Evolutionary conservation across 2,329 filamentous ascomycete species (phyloP).

Genomic region (Phaeosphaeria sp.): DNA sequence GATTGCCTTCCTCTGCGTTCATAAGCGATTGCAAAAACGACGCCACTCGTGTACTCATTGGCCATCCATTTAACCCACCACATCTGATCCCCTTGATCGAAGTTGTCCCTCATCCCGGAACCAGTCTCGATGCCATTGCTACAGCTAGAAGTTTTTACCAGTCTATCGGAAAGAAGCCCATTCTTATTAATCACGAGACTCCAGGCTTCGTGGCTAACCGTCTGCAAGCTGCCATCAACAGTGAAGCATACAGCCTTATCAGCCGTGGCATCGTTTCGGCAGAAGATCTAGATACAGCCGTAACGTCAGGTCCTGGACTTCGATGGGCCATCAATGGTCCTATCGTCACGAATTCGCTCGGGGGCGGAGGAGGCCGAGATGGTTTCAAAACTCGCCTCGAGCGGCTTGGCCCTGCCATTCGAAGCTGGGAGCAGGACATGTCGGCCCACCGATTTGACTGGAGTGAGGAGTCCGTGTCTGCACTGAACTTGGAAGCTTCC

Average conservation of each 20-base stretch:
- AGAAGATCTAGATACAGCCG: background rate
- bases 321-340: background rate
- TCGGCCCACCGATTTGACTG: background rate
- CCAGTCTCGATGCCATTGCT: background rate
- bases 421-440: background rate
- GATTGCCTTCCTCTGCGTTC: too few species aligned
- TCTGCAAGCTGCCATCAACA: slow-evolving; percentile 43
- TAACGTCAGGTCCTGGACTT: background rate
- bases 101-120: slow-evolving; percentile 30
- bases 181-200: slow-evolving; percentile 37
- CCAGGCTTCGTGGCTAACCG: slow-evolving; percentile 56
- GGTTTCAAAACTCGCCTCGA: background rate
- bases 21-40: too few species aligned
- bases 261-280: background rate
- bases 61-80: slow-evolving; percentile 58
- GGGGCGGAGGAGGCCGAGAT: background rate
- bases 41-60: too few species aligned
- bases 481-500: background rate
- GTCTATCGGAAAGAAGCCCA: background rate
- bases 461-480: background rate
- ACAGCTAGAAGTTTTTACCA: background rate
- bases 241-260: background rate
- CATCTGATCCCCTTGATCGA: slow-evolving; percentile 58
- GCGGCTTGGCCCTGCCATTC: background rate
- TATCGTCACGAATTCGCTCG: background rate